Evolutionary conservation across 805 yeast species (phyloP).

Genomic region (Metschnikowia cerradonensis): DNA sequence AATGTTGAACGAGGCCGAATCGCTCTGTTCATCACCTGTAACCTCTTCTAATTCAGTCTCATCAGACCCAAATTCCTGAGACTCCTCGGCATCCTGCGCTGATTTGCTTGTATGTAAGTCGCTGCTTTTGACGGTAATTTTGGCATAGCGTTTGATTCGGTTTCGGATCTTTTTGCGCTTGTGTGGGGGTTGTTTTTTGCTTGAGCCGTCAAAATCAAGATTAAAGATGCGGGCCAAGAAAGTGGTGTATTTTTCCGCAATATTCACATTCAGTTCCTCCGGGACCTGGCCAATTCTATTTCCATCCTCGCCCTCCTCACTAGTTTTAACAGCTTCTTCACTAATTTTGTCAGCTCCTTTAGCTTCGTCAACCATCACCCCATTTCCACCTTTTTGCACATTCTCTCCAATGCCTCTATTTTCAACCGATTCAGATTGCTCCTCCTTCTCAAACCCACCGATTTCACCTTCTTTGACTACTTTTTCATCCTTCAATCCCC

Average conservation of each 20-base stretch:
- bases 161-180: constrained; percentile 10
- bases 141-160: constrained; percentile 12
- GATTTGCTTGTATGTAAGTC: constrained; percentile 4
- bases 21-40: constrained; percentile 4
- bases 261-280: constrained; percentile 16
- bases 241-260: constrained; percentile 12
- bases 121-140: constrained; percentile 20
- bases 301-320: neutral
- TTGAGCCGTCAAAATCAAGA: constrained; percentile 8
- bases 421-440: neutral
- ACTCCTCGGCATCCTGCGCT: neutral
- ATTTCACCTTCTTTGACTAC: neutral
- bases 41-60: neutral
- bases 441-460: neutral
- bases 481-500: constrained; percentile 16
- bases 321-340: neutral
- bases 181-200: constrained; percentile 5
- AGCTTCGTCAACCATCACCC: neutral
- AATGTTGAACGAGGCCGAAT: constrained; percentile 28
- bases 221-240: constrained; percentile 13
- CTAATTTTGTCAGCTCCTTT: neutral
- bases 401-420: neutral
- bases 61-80: neutral
- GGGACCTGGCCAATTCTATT: constrained; percentile 28
- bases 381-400: neutral